phyloP scores from a whole-genome alignment of 805 yeast genomes.

The Metschnikowia borealis region DNA sequence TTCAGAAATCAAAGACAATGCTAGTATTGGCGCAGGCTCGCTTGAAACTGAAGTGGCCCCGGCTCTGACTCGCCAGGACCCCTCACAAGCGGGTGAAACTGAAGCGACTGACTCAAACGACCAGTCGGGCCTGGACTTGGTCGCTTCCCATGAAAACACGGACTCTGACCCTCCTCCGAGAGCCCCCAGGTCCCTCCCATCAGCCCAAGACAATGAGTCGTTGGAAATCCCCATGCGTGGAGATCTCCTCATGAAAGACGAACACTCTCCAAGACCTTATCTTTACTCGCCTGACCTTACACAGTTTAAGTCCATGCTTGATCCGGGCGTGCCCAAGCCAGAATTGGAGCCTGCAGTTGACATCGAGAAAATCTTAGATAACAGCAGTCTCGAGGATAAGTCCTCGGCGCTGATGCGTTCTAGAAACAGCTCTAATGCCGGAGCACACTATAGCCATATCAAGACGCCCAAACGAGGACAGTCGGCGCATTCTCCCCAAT shows the following conservation, averaged over 20 bases:
- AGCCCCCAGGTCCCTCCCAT: neutral
- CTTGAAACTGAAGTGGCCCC: neutral
- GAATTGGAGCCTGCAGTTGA: constrained; percentile 11
- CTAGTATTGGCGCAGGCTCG: neutral
- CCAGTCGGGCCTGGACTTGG: neutral
- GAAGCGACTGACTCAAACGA: neutral
- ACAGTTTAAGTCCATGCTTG: constrained; percentile 16
- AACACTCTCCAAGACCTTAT: constrained; percentile 9
- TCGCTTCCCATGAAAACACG: neutral
- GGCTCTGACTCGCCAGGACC: neutral
- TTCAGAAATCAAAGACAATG: neutral
- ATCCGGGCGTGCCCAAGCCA: constrained; percentile 15
- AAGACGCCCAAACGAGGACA: neutral
- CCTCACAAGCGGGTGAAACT: neutral
- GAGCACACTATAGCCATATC: neutral
- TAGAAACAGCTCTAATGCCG: neutral
- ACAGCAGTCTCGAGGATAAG: constrained; percentile 8
- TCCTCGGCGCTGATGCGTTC: constrained; percentile 6
- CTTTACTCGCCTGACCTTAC: constrained; percentile 17
- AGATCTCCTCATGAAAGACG: constrained; percentile 8
- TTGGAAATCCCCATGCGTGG: constrained; percentile 15
- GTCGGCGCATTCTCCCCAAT: neutral
- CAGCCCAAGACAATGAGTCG: neutral
- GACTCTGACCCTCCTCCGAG: neutral
- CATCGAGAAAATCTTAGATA: constrained; percentile 18